These are phyloP conservation scores for Daldinia caldariorum DNA, from an alignment of 495 filamentous ascomycete genomes.

Conservation along the genomic window DNA sequence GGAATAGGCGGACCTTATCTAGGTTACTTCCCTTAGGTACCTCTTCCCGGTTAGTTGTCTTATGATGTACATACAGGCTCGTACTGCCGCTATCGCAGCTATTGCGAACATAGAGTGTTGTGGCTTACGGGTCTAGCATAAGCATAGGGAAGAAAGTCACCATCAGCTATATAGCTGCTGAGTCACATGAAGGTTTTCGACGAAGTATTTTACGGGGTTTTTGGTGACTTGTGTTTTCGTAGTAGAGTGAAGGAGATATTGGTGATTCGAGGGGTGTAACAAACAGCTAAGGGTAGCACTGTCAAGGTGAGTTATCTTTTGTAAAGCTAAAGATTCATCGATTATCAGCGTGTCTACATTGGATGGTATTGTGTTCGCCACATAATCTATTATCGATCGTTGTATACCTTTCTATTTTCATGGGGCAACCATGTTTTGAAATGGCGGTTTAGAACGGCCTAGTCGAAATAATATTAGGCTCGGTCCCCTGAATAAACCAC, in stretches of 20 bases:
- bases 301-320: too few species aligned
- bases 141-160: constrained; percentile 5
- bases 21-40: not conserved
- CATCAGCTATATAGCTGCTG: constrained; percentile 11
- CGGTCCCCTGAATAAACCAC: not conserved
- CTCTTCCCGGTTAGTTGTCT: not conserved
- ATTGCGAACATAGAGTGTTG: not conserved
- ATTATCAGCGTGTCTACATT: too few species aligned
- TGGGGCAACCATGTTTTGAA: not conserved
- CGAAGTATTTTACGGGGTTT: not conserved
- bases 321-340: too few species aligned
- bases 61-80: constrained; percentile 4
- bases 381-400: too few species aligned
- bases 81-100: not conserved
- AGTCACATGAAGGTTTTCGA: not conserved
- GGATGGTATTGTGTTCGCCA: too few species aligned
- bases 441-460: not conserved
- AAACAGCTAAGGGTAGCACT: too few species aligned
- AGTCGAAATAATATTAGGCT: not conserved
- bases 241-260: too few species aligned
- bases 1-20: not conserved
- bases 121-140: not conserved
- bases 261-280: not conserved
- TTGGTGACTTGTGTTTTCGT: not conserved
- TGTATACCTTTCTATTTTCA: too few species aligned